Percentiles rank a stretch among this genome's conserved stretches.
Evolutionary conservation across 345 rosid genomes (phyloP).

Genomic region (Corymbia maculata): DNA sequence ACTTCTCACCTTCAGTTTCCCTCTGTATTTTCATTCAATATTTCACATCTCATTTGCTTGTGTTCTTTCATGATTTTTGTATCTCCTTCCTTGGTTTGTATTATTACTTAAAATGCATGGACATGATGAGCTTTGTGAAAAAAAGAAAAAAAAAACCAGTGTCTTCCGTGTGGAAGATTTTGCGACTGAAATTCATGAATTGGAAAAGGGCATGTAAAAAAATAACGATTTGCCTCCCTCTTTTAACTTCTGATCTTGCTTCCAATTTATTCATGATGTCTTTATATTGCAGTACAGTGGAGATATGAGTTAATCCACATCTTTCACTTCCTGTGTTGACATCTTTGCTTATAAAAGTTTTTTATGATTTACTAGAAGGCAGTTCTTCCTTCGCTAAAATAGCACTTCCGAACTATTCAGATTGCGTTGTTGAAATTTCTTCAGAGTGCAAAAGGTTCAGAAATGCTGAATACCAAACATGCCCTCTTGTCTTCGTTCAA

Average conservation of each 20-base stretch:
- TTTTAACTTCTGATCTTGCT: not conserved
- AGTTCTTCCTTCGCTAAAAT: not conserved
- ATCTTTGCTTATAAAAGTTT: not conserved
- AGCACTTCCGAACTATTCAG: slow-evolving; percentile 13
- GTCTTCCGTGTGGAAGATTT: not conserved
- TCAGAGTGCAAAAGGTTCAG: slow-evolving; percentile 38
- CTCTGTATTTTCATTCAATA: not conserved
- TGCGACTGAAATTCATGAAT: not conserved
- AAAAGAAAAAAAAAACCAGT: not conserved
- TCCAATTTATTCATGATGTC: not conserved
- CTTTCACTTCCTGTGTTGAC: not conserved
- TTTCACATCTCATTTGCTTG: not conserved
- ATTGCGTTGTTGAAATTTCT: slow-evolving; percentile 64
- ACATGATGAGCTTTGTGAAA: not conserved
- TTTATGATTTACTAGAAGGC: not conserved
- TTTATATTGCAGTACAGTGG: not conserved
- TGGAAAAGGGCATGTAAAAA: not conserved
- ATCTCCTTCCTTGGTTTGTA: not conserved
- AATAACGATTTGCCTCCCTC: not conserved
- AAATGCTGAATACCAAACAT: slow-evolving; percentile 48
- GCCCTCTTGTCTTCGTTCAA: slow-evolving; percentile 53
- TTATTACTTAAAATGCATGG: not conserved
- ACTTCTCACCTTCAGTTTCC: not conserved
- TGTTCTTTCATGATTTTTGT: not conserved
- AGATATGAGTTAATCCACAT: not conserved